These are phyloP conservation scores for Digitaria exilis DNA, from an alignment of 202 grass and related monocot species.

Conservation along the genomic window DNA sequence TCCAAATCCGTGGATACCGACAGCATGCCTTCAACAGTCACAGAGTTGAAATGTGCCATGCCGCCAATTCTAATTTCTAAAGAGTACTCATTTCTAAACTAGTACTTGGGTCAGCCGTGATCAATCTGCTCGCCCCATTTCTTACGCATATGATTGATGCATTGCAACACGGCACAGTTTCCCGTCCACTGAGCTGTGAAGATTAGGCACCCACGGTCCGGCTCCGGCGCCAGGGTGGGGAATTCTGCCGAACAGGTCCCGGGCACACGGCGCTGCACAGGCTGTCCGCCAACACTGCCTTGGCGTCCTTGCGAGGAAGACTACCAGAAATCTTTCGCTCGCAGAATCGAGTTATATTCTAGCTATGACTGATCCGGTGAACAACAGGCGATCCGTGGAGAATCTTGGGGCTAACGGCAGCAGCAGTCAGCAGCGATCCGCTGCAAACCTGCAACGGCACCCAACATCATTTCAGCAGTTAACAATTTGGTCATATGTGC, in stretches of 20 bases:
- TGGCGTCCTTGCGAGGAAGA: not conserved
- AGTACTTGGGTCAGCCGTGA: not conserved
- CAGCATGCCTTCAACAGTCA: not conserved
- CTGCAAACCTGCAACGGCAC: not conserved
- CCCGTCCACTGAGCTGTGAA: not conserved
- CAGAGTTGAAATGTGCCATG: not conserved
- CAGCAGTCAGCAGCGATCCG: not conserved
- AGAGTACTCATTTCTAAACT: no score
- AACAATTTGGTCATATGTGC: not conserved
- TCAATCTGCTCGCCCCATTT: not conserved
- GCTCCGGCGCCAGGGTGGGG: constrained; percentile 13
- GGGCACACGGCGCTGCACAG: constrained; percentile 4
- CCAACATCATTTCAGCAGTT: not conserved
- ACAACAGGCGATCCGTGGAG: constrained; percentile 14
- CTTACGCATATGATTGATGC: not conserved
- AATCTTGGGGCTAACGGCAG: constrained; percentile 12
- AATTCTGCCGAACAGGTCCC: constrained; percentile 32
- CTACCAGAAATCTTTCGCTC: not conserved
- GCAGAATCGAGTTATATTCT: not conserved
- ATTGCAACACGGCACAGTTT: no score
- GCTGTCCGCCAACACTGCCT: no score
- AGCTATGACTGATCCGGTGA: constrained; percentile 21
- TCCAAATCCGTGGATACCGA: not conserved
- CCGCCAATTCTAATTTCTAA: not conserved
- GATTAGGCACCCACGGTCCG: constrained; percentile 10